phyloP scores from a whole-genome alignment of 805 yeast species.

The Metschnikowia henanensis region DNA sequence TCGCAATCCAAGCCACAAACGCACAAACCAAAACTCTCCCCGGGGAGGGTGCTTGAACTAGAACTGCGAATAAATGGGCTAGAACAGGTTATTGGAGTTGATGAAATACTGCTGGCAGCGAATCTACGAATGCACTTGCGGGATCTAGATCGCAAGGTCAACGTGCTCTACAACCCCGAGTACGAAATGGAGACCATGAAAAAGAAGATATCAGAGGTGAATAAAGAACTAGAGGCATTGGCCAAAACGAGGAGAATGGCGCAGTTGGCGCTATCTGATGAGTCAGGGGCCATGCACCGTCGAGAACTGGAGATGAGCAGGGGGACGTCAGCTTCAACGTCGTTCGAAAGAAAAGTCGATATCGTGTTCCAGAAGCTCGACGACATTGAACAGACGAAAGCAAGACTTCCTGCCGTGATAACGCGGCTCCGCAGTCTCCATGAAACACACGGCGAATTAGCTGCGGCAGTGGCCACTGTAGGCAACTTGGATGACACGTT shows the following conservation, averaged over 20 bases:
- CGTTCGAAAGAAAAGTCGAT: constrained; percentile 24
- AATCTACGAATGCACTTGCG: constrained; percentile 28
- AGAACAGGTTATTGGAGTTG: constrained; percentile 25
- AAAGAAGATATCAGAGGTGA: constrained; percentile 24
- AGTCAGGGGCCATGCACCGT: background rate
- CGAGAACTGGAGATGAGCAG: background rate
- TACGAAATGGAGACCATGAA: constrained; percentile 26
- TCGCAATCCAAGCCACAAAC: background rate
- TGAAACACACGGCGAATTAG: constrained; percentile 32
- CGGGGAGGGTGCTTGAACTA: constrained; percentile 17
- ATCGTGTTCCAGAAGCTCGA: constrained; percentile 27
- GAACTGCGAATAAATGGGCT: constrained; percentile 26
- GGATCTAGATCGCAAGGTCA: constrained; percentile 33
- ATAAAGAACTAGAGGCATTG: constrained; percentile 27
- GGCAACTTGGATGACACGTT: constrained; percentile 29
- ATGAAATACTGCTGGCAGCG: constrained; percentile 3
- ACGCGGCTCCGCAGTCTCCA: constrained; percentile 33
- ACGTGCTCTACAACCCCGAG: constrained; percentile 37
- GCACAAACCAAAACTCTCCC: background rate
- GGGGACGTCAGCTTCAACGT: background rate
- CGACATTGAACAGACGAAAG: constrained; percentile 24
- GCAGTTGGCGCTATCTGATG: constrained; percentile 9
- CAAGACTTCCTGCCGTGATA: constrained; percentile 26
- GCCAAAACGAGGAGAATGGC: constrained; percentile 22
- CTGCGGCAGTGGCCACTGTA: constrained; percentile 26